Percentiles rank a stretch among this genome's conserved stretches.
phyloP scores from a whole-genome alignment of 2,329 filamentous ascomycete genomes.

The Aspergillus glaucus region DNA sequence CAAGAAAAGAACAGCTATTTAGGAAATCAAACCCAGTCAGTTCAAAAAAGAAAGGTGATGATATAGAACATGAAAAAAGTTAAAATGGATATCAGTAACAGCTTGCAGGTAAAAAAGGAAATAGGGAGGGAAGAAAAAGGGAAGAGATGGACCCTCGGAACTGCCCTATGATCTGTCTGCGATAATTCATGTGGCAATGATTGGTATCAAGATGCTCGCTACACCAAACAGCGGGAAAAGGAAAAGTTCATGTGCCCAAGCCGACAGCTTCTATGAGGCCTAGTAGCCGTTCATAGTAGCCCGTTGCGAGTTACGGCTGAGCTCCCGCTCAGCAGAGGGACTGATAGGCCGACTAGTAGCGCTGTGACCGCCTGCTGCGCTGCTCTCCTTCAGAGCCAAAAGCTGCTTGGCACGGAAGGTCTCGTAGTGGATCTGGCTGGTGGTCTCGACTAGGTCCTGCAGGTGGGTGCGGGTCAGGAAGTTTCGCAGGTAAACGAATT shows the following conservation, averaged over 20 bases:
- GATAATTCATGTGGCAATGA: slow-evolving; percentile 10
- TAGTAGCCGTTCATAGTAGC: slow-evolving; percentile 99
- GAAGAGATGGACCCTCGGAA: slow-evolving; percentile 10
- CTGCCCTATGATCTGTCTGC: slow-evolving; percentile 11
- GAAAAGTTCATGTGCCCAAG: slow-evolving; percentile 5
- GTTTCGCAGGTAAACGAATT: slow-evolving; percentile 97
- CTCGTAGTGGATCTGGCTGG: slow-evolving; percentile 99
- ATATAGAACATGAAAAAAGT: slow-evolving; percentile 22
- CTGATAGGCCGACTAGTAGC: slow-evolving; percentile 83
- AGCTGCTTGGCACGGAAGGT: slow-evolving; percentile 99
- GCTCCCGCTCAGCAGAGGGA: slow-evolving; percentile 85
- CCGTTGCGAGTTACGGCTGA: slow-evolving; percentile 94
- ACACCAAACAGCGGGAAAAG: slow-evolving; percentile 9
- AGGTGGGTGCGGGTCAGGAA: slow-evolving; percentile 98
- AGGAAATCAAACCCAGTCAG: slow-evolving; percentile 20
- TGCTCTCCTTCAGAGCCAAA: slow-evolving; percentile 95
- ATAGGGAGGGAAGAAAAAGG: slow-evolving; percentile 13
- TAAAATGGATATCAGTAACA: slow-evolving; percentile 36
- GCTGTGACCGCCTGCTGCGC: slow-evolving; percentile 66
- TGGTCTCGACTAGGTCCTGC: slow-evolving; percentile 98
- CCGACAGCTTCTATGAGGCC: slow-evolving; percentile 6
- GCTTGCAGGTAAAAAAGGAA: slow-evolving; percentile 19
- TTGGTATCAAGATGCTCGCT: slow-evolving; percentile 13
- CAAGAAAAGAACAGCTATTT: slow-evolving; percentile 13
- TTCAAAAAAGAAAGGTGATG: slow-evolving; percentile 11